phyloP scores from a whole-genome alignment of 768 basidiomycete genomes.

The Ephemerocybe angulata region DNA sequence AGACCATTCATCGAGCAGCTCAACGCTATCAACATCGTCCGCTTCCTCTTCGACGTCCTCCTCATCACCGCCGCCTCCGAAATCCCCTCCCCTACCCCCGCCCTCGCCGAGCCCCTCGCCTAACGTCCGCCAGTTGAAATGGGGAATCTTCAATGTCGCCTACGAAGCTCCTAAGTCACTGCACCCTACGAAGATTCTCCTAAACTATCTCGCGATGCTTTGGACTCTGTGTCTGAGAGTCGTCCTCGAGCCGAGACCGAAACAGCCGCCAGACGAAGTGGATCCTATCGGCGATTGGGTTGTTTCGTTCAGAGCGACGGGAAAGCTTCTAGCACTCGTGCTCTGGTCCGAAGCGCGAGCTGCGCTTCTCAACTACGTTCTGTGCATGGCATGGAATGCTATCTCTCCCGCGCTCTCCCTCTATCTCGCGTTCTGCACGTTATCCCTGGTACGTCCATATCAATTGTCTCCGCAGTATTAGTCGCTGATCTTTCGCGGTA shows the following conservation, averaged over 20 bases:
- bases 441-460: conserved; percentile 27
- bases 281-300: no score
- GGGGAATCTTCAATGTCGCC: conserved; percentile 35
- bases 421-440: conserved; percentile 28
- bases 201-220: no score
- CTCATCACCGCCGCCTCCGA: neutral
- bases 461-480: neutral
- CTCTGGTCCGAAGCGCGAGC: conserved; percentile 20
- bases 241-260: no score
- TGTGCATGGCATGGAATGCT: conserved; percentile 27
- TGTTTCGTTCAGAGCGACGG: conserved; percentile 5
- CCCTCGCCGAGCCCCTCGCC: no score
- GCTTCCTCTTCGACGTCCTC: neutral
- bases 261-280: no score
- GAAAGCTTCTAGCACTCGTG: conserved; percentile 21
- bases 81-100: no score
- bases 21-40: neutral
- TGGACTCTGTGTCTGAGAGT: no score
- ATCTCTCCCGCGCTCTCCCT: conserved; percentile 32
- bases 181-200: neutral
- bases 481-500: neutral
- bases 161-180: conserved; percentile 21
- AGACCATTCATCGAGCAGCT: no score
- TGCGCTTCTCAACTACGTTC: conserved; percentile 21
- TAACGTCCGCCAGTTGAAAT: conserved; percentile 20